Evolutionary conservation across 176 grass and related monocot genomes (phyloP).

Genomic region (Typha latifolia): DNA sequence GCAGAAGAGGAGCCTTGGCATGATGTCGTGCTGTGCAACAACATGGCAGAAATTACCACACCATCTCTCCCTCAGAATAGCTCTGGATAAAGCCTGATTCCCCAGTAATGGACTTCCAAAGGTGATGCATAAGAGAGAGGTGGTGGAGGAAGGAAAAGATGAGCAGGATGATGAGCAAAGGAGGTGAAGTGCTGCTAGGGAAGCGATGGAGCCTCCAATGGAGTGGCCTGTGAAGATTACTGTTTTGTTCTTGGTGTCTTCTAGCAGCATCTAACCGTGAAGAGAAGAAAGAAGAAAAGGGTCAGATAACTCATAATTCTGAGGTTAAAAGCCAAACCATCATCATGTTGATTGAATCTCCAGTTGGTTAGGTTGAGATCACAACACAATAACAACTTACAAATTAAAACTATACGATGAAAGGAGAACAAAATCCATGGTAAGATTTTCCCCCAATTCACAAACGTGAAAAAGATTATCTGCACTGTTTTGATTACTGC

Average conservation of each 20-base stretch:
- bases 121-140: slow-evolving; percentile 61
- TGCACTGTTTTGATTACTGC: too few relatives aligned
- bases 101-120: slow-evolving; percentile 71
- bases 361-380: too few relatives aligned
- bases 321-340: too few relatives aligned
- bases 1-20: slow-evolving; percentile 83
- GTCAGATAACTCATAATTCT: too few relatives aligned
- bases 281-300: slow-evolving; percentile 1
- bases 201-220: slow-evolving; percentile 54
- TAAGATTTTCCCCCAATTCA: too few relatives aligned
- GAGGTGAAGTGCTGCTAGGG: slow-evolving; percentile 58
- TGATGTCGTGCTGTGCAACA: slow-evolving; percentile 56
- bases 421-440: too few relatives aligned
- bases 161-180: slow-evolving; percentile 50
- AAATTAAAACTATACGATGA: too few relatives aligned
- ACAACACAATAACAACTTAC: too few relatives aligned
- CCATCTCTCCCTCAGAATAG: slow-evolving; percentile 65
- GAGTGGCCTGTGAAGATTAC: slow-evolving; percentile 90
- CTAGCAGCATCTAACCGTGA: slow-evolving; percentile 44
- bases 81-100: slow-evolving; percentile 56
- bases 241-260: slow-evolving; percentile 57
- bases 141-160: slow-evolving; percentile 18
- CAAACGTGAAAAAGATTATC: too few relatives aligned
- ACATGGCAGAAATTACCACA: slow-evolving; percentile 73
- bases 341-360: too few relatives aligned